Evolutionary conservation across 768 basidiomycete species (phyloP).

Genomic region (Krasilnikovozyma curviuscula): DNA sequence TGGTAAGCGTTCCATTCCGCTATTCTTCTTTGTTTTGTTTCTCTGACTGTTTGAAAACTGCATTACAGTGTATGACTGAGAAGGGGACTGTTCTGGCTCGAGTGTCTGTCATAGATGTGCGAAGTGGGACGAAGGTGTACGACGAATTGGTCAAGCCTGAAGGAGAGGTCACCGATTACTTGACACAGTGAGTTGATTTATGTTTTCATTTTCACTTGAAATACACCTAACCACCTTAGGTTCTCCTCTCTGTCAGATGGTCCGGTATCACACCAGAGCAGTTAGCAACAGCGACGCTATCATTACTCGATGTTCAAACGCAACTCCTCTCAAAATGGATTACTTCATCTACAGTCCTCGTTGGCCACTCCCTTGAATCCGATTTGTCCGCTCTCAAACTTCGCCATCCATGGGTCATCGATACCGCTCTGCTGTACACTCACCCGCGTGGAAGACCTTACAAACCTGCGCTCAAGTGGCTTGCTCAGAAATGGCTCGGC

Average conservation of each 20-base stretch:
- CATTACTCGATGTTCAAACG: constrained; percentile 56
- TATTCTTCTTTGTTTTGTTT: neutral
- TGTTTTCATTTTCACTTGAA: neutral
- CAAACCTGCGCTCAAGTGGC: constrained; percentile 92
- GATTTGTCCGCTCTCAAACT: constrained; percentile 77
- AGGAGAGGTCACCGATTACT: constrained; percentile 69
- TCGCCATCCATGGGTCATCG: constrained; percentile 68
- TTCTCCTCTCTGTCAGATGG: constrained; percentile 36
- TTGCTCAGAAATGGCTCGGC: constrained; percentile 80
- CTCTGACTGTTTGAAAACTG: constrained; percentile 1
- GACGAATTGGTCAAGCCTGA: constrained; percentile 77
- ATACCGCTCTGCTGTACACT: constrained; percentile 74
- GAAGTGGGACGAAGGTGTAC: constrained; percentile 51
- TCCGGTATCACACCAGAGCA: constrained; percentile 75
- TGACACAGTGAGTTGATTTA: constrained; percentile 46
- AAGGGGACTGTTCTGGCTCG: constrained; percentile 65
- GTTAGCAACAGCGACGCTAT: constrained; percentile 51
- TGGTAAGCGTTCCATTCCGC: constrained; percentile 38
- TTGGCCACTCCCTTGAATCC: constrained; percentile 90
- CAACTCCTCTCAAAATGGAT: constrained; percentile 37
- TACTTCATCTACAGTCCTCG: constrained; percentile 43
- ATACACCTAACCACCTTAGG: neutral
- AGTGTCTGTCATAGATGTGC: constrained; percentile 62
- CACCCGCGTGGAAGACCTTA: constrained; percentile 84
- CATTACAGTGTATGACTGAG: constrained; percentile 57